Evolutionary conservation across 2,329 filamentous ascomycete species (phyloP).

Genomic region (Verticillium isaacii): DNA sequence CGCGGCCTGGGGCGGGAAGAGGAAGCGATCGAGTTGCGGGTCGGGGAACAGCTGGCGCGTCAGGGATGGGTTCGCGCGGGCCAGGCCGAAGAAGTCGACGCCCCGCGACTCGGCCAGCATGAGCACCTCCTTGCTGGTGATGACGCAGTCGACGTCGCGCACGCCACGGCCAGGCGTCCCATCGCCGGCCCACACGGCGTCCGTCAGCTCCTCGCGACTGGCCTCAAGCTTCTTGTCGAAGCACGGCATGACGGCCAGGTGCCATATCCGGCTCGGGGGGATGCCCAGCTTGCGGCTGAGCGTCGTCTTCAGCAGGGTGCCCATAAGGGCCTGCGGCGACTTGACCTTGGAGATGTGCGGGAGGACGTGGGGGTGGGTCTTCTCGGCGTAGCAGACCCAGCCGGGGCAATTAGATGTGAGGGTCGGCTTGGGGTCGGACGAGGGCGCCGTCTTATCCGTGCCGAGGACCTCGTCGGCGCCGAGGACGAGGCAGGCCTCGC

Average conservation of each 20-base stretch:
- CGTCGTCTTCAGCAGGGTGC: slow-evolving; percentile 83
- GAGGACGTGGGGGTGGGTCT: slow-evolving; percentile 90
- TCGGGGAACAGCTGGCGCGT: slow-evolving; percentile 66
- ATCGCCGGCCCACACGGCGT: slow-evolving; percentile 62
- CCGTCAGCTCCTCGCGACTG: slow-evolving; percentile 86
- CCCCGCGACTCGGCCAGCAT: slow-evolving; percentile 80
- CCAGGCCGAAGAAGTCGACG: slow-evolving; percentile 68
- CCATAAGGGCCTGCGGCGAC: slow-evolving; percentile 87
- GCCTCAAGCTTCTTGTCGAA: slow-evolving; percentile 99
- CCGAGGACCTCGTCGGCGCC: slow-evolving; percentile 66
- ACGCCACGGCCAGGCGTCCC: slow-evolving; percentile 50
- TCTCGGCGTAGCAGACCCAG: slow-evolving; percentile 98
- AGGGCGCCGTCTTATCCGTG: slow-evolving; percentile 11
- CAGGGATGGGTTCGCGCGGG: slow-evolving; percentile 50
- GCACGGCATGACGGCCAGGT: slow-evolving; percentile 94
- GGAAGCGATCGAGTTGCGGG: slow-evolving; percentile 60
- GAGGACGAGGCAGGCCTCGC: slow-evolving; percentile 78
- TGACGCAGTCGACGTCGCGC: slow-evolving; percentile 94
- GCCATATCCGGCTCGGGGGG: slow-evolving; percentile 79
- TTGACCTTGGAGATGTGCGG: slow-evolving; percentile 89
- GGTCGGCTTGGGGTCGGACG: slow-evolving; percentile 46
- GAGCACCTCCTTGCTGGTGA: slow-evolving; percentile 90
- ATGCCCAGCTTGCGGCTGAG: slow-evolving; percentile 70
- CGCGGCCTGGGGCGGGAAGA: slow-evolving; percentile 56
- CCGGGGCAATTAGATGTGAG: slow-evolving; percentile 90